Evolutionary conservation across 202 grass and related monocot species (phyloP).

Genomic region (Carex arenaria): DNA sequence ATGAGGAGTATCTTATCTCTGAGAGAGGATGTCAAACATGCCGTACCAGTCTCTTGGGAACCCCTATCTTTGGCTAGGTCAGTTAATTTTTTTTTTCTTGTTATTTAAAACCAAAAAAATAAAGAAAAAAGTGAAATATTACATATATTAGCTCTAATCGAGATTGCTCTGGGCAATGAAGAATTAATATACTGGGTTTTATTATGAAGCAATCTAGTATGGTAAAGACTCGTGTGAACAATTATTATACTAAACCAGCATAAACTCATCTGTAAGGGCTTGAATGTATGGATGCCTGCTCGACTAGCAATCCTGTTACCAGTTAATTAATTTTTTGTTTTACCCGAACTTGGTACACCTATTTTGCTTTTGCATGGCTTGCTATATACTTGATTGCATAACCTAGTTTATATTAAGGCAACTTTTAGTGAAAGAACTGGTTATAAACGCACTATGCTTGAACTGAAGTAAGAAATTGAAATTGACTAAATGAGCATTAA

Average conservation of each 20-base stretch:
- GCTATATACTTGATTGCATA: neutral
- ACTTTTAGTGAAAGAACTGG: neutral
- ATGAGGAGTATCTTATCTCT: constrained; percentile 23
- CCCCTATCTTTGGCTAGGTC: constrained; percentile 27
- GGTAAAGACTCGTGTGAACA: neutral
- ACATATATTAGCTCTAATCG: neutral
- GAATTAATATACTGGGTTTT: neutral
- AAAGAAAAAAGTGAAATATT: neutral
- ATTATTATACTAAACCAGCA: neutral
- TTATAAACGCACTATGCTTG: neutral
- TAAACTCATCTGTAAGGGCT: neutral
- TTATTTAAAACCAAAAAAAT: neutral
- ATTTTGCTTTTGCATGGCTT: neutral
- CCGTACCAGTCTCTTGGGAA: constrained; percentile 52
- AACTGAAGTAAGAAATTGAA: neutral
- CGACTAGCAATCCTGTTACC: neutral
- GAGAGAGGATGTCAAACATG: constrained; percentile 33
- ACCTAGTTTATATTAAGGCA: neutral
- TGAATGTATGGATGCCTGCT: neutral
- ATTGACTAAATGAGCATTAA: neutral
- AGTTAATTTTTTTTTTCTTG: neutral
- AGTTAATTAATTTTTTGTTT: neutral
- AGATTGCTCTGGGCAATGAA: neutral
- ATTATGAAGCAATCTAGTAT: neutral
- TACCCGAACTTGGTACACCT: neutral